phyloP scores from a whole-genome alignment of 257 asterid genomes.

The Jaltomata sinuosa region DNA sequence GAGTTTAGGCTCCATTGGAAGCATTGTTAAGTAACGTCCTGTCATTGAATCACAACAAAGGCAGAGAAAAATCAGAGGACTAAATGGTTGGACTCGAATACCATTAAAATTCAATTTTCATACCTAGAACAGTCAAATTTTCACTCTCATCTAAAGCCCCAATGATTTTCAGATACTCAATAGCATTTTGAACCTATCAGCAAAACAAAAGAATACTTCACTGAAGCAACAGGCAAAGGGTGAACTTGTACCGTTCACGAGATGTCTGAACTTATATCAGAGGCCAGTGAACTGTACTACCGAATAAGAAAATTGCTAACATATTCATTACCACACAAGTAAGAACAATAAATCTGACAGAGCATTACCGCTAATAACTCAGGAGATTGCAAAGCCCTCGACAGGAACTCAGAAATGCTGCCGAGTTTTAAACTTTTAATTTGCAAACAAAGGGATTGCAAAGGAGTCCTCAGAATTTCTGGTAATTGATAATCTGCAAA shows the following conservation, averaged over 20 bases:
- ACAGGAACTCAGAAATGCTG: slow-evolving; percentile 72
- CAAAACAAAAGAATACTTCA: neutral
- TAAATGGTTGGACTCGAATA: neutral
- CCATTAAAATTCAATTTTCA: neutral
- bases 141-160: slow-evolving; percentile 93
- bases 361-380: slow-evolving; percentile 76
- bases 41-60: slow-evolving; percentile 22
- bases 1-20: slow-evolving; percentile 95
- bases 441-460: slow-evolving; percentile 94
- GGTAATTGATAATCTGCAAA: slow-evolving; percentile 87
- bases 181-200: slow-evolving; percentile 84
- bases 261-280: neutral
- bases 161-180: slow-evolving; percentile 72
- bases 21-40: slow-evolving; percentile 87
- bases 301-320: neutral
- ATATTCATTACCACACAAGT: slow-evolving; percentile 8
- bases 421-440: slow-evolving; percentile 90
- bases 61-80: neutral
- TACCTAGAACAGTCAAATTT: slow-evolving; percentile 79
- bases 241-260: neutral
- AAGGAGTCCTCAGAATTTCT: slow-evolving; percentile 90
- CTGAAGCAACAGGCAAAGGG: neutral
- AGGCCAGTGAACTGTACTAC: neutral
- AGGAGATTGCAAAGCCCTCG: slow-evolving; percentile 88
- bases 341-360: slow-evolving; percentile 9